Evolutionary conservation across 495 filamentous ascomycete species (phyloP).

Genomic region (Daldinia caldariorum): DNA sequence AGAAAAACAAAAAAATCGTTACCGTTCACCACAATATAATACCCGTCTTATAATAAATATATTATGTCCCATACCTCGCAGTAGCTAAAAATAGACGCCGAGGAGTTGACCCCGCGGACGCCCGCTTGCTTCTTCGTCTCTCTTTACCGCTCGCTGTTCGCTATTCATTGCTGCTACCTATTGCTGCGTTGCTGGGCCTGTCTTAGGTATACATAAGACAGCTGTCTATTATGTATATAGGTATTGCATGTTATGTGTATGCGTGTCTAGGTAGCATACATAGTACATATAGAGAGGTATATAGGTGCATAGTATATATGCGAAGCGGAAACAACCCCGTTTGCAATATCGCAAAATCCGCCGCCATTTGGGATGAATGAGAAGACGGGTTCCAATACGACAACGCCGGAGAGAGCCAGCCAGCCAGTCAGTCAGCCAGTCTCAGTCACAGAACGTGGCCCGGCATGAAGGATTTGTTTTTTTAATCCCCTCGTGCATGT

Average conservation of each 20-base stretch:
- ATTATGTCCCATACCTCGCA: constrained; percentile 33
- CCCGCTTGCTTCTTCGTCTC: constrained; percentile 6
- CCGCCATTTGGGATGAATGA: constrained; percentile 42
- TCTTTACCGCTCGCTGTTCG: not conserved
- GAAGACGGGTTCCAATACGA: constrained; percentile 35
- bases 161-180: not conserved
- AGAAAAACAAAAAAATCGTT: constrained; percentile 23
- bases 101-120: constrained; percentile 32
- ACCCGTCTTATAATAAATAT: constrained; percentile 40
- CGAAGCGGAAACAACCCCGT: constrained; percentile 32
- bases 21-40: constrained; percentile 39
- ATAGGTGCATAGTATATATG: no score
- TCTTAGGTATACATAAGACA: constrained; percentile 15
- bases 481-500: constrained; percentile 15
- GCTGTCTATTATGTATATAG: no score
- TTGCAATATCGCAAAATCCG: constrained; percentile 40
- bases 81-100: constrained; percentile 41
- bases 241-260: no score
- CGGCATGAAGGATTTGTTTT: constrained; percentile 37
- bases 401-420: constrained; percentile 25
- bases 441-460: constrained; percentile 37
- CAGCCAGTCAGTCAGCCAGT: no score
- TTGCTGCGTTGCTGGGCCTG: constrained; percentile 13
- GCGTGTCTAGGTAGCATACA: no score
- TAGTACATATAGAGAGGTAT: constrained; percentile 2